phyloP scores from a whole-genome alignment of 139 green algal species.

The Coelastrella sp. region DNA sequence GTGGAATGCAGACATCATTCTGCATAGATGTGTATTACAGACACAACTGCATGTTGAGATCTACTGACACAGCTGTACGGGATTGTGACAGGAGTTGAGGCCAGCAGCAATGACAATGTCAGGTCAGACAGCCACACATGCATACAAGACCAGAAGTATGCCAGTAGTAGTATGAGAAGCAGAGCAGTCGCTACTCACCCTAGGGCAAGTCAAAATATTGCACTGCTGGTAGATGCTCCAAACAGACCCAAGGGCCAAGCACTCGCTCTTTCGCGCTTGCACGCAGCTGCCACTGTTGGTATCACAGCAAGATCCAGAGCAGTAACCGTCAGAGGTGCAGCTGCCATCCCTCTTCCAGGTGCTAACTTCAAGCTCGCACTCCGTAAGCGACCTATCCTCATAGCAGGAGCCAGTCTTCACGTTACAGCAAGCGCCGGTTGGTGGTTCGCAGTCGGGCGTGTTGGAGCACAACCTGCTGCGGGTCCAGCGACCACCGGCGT shows the following conservation, averaged over 20 bases:
- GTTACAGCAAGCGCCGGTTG: constrained; percentile 25
- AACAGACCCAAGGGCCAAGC: not conserved
- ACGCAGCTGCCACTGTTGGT: not conserved
- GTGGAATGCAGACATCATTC: not conserved
- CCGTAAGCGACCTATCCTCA: not conserved
- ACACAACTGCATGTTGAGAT: no score
- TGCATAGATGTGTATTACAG: no score
- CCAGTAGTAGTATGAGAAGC: no score
- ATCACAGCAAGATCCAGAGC: constrained; percentile 28
- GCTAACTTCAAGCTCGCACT: not conserved
- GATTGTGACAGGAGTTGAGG: no score
- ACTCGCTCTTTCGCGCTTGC: constrained; percentile 5
- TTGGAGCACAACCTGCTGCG: not conserved
- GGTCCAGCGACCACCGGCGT: constrained; percentile 11
- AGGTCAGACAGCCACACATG: no score
- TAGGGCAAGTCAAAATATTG: constrained; percentile 14
- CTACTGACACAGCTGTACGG: no score
- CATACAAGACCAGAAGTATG: no score
- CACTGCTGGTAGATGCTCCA: constrained; percentile 37
- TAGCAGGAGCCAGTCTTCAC: not conserved
- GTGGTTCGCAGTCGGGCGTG: constrained; percentile 3
- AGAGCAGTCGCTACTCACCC: not conserved
- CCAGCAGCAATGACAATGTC: not conserved
- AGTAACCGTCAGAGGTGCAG: constrained; percentile 7
- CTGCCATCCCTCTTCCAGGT: not conserved